A percentile compares a stretch with the other conserved stretches of the same genome.
These are phyloP conservation scores for Candida suzukii DNA, from an alignment of 805 yeast genomes.

Conservation along the genomic window DNA sequence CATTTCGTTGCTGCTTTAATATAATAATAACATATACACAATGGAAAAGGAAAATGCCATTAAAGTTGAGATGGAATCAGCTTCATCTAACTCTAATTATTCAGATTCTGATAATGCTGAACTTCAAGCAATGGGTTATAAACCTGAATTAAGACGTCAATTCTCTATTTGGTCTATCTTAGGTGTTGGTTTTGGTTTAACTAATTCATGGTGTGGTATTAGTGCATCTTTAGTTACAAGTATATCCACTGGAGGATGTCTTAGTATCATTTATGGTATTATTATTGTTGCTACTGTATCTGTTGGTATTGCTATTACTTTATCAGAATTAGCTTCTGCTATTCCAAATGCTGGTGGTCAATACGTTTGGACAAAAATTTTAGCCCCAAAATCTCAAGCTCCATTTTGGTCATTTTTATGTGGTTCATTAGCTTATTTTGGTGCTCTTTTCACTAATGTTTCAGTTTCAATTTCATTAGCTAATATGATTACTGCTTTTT, in stretches of 20 bases:
- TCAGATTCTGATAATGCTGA: background rate
- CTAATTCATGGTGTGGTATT: slow-evolving; percentile 58
- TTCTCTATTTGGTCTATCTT: slow-evolving; percentile 41
- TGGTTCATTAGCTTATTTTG: slow-evolving; percentile 59
- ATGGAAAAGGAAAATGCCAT: background rate
- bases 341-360: slow-evolving; percentile 56
- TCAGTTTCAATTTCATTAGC: slow-evolving; percentile 52
- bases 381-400: slow-evolving; percentile 42
- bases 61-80: background rate
- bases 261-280: slow-evolving; percentile 50
- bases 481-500: slow-evolving; percentile 45
- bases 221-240: slow-evolving; percentile 50
- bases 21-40: no score
- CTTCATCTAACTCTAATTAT: no score
- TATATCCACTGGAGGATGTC: slow-evolving; percentile 51
- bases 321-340: slow-evolving; percentile 47
- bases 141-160: slow-evolving; percentile 21
- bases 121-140: background rate
- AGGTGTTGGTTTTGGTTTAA: slow-evolving; percentile 55
- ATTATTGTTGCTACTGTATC: slow-evolving; percentile 42
- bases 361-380: slow-evolving; percentile 49
- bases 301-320: slow-evolving; percentile 38
- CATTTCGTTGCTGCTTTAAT: no score
- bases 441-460: slow-evolving; percentile 55
- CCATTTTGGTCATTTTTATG: slow-evolving; percentile 48